Evolutionary conservation across 768 basidiomycete species (phyloP).

Genomic region (Tremella yokohamensis): DNA sequence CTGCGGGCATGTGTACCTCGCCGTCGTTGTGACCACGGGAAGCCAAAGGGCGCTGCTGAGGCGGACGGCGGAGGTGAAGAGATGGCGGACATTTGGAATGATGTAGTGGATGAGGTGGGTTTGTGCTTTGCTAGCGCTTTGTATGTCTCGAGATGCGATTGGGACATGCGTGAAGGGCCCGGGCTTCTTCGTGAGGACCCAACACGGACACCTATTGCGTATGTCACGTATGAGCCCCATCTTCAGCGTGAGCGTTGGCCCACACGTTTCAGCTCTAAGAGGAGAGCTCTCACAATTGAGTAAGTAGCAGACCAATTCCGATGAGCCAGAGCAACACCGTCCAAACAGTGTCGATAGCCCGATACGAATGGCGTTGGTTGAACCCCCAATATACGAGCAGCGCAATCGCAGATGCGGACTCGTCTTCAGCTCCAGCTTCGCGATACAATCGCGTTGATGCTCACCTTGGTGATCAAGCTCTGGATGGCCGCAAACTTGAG

Average conservation of each 20-base stretch:
- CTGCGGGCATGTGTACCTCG: too few relatives aligned
- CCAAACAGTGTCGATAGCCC: slow-evolving; percentile 30
- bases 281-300: slow-evolving; percentile 28
- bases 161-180: background rate
- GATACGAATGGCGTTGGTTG: slow-evolving; percentile 20
- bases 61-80: too few relatives aligned
- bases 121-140: background rate
- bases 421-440: background rate
- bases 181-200: background rate
- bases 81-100: background rate
- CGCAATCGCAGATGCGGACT: slow-evolving; percentile 30
- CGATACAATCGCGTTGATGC: background rate
- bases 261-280: too few relatives aligned
- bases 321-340: slow-evolving; percentile 26
- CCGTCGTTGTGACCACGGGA: too few relatives aligned
- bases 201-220: slow-evolving; percentile 18
- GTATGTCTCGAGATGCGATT: background rate
- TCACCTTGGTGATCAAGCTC: slow-evolving; percentile 32
- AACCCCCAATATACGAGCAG: slow-evolving; percentile 35
- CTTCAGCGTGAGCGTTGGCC: too few relatives aligned
- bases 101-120: background rate
- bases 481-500: slow-evolving; percentile 31
- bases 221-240: slow-evolving; percentile 37
- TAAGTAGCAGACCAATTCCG: slow-evolving; percentile 28
- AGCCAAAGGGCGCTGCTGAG: too few relatives aligned